phyloP scores from a whole-genome alignment of 495 filamentous ascomycete genomes.

The Aspergillus ellipticus region DNA sequence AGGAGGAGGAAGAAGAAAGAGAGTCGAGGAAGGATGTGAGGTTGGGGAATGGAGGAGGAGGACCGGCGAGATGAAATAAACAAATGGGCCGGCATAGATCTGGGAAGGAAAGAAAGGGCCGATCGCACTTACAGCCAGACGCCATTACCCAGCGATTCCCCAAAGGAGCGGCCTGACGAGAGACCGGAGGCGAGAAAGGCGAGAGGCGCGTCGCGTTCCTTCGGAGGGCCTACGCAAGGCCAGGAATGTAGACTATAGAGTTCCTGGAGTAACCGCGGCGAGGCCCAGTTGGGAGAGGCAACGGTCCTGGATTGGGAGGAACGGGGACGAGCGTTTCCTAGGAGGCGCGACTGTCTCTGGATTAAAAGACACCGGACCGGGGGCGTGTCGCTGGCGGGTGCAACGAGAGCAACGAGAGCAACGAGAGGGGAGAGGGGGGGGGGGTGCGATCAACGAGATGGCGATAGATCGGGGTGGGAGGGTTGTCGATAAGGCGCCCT shows the following conservation, averaged over 20 bases:
- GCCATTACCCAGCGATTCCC: slow-evolving; percentile 32
- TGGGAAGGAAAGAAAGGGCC: slow-evolving; percentile 20
- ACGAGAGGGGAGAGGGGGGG: too few species aligned
- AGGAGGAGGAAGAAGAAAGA: slow-evolving; percentile 9
- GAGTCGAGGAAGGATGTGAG: slow-evolving; percentile 15
- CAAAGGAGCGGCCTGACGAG: slow-evolving; percentile 11
- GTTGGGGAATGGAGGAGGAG: slow-evolving; percentile 28
- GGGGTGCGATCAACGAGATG: slow-evolving; percentile 1
- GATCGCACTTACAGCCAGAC: slow-evolving; percentile 40
- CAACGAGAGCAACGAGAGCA: too few species aligned
- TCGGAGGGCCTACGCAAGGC: slow-evolving; percentile 34
- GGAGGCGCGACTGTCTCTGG: slow-evolving; percentile 25
- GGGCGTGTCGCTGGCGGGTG: too few species aligned
- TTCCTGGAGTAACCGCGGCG: slow-evolving; percentile 31
- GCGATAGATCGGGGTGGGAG: not conserved
- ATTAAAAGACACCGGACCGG: slow-evolving; percentile 15
- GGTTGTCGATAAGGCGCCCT: slow-evolving; percentile 19
- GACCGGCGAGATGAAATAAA: slow-evolving; percentile 38
- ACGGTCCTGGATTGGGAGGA: slow-evolving; percentile 19
- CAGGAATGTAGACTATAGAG: slow-evolving; percentile 45
- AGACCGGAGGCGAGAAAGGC: slow-evolving; percentile 23
- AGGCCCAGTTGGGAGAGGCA: slow-evolving; percentile 4
- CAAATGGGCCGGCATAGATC: slow-evolving; percentile 38
- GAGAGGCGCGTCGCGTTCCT: slow-evolving; percentile 41
- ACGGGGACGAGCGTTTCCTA: slow-evolving; percentile 11